Percentiles rank a stretch among this genome's conserved stretches.
Evolutionary conservation across 2,329 filamentous ascomycete genomes (phyloP).

Genomic region (Scortechinia acanthostroma): DNA sequence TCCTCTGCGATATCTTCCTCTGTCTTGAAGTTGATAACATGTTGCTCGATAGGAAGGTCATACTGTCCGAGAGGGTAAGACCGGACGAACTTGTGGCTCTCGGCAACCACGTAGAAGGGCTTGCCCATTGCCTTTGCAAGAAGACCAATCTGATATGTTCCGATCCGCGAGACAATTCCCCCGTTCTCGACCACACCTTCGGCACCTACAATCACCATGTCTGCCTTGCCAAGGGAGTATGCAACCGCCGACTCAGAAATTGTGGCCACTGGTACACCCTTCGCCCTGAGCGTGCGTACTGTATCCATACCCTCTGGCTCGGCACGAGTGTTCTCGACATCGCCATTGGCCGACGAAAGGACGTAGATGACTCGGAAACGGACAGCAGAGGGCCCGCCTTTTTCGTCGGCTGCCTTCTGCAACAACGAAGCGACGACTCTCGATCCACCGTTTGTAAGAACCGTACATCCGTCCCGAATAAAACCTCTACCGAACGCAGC

Average conservation of each 20-base stretch:
- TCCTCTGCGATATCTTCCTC: slow-evolving; percentile 25
- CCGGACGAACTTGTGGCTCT: slow-evolving; percentile 62
- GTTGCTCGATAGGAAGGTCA: slow-evolving; percentile 54
- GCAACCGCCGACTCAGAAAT: slow-evolving; percentile 72
- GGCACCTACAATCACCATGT: slow-evolving; percentile 59
- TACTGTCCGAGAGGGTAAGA: slow-evolving; percentile 56
- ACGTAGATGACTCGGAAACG: slow-evolving; percentile 82
- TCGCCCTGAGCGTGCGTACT: slow-evolving; percentile 60
- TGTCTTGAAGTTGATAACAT: slow-evolving; percentile 49
- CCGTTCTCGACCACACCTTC: slow-evolving; percentile 63
- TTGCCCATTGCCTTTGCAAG: slow-evolving; percentile 53
- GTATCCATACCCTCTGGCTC: slow-evolving; percentile 44
- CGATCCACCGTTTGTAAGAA: slow-evolving; percentile 87
- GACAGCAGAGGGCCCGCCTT: slow-evolving; percentile 42
- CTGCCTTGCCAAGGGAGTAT: slow-evolving; percentile 70
- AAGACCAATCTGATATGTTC: slow-evolving; percentile 57
- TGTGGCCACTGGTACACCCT: slow-evolving; percentile 75
- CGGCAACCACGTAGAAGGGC: slow-evolving; percentile 58
- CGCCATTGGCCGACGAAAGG: slow-evolving; percentile 19
- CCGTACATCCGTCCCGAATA: slow-evolving; percentile 69
- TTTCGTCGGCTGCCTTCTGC: slow-evolving; percentile 63
- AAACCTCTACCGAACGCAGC: slow-evolving; percentile 73
- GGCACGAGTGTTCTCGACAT: slow-evolving; percentile 12
- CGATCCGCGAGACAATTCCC: slow-evolving; percentile 54
- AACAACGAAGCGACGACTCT: slow-evolving; percentile 76